phyloP scores from a whole-genome alignment of 73 alveolate genomes.

The Paramecium biaurelia region DNA sequence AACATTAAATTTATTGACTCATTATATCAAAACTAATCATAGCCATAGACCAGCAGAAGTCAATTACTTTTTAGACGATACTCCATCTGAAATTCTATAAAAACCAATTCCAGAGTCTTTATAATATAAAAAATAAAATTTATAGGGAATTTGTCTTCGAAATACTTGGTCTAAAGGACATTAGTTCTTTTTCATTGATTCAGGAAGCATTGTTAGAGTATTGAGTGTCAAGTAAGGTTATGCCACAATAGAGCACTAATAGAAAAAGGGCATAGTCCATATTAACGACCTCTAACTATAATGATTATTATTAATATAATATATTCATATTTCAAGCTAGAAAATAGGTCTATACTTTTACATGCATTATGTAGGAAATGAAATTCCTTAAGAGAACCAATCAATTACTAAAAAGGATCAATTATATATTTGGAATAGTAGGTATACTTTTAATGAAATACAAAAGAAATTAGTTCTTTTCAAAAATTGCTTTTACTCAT shows the following conservation, averaged over 20 bases:
- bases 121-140: background rate
- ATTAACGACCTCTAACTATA: slow-evolving; percentile 1
- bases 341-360: background rate
- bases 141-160: background rate
- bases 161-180: slow-evolving; percentile 17
- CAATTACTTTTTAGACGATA: background rate
- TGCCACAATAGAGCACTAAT: background rate
- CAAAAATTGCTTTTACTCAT: background rate
- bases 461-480: background rate
- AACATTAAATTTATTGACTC: background rate
- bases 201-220: background rate
- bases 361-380: background rate
- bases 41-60: background rate
- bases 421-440: background rate
- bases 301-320: background rate
- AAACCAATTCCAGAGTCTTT: background rate
- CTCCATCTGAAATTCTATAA: background rate
- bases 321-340: background rate
- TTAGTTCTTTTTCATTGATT: background rate
- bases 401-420: background rate
- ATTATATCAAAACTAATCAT: background rate
- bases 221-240: background rate
- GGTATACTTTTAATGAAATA: background rate
- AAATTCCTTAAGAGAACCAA: background rate
- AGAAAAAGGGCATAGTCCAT: background rate